These are phyloP conservation scores for Theileria annulata DNA, from an alignment of 169 alveolate genomes.

Conservation along the genomic window DNA sequence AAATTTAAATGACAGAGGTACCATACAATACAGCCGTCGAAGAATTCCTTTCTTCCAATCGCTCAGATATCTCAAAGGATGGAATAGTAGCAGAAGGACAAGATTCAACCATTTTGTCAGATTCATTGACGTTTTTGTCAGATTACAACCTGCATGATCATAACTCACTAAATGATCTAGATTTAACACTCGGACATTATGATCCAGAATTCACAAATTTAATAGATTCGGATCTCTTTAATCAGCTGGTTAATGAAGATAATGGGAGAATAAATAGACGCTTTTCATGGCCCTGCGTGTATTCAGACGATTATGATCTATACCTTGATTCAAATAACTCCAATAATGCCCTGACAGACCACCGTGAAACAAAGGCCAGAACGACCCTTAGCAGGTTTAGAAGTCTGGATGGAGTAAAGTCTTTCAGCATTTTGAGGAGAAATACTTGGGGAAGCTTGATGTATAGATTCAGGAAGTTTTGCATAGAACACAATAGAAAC, in stretches of 20 bases:
- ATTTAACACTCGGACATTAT: neutral
- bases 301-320: neutral
- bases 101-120: conserved; percentile 10
- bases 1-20: conserved; percentile 11
- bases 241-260: neutral
- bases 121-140: neutral
- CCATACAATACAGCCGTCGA: neutral
- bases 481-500: neutral
- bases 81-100: neutral
- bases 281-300: conserved; percentile 5
- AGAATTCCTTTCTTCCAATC: neutral
- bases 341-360: neutral
- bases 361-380: neutral
- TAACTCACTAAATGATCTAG: conserved; percentile 1
- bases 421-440: neutral
- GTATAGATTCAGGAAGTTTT: conserved; percentile 3
- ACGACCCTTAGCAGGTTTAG: neutral
- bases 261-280: neutral
- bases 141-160: neutral
- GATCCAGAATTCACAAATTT: neutral
- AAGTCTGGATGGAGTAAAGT: neutral
- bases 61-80: neutral
- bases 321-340: neutral
- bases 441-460: conserved; percentile 3
- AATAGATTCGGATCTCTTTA: neutral